phyloP scores from a whole-genome alignment of 2,329 filamentous ascomycete species.

The Rhinocladiella similis region DNA sequence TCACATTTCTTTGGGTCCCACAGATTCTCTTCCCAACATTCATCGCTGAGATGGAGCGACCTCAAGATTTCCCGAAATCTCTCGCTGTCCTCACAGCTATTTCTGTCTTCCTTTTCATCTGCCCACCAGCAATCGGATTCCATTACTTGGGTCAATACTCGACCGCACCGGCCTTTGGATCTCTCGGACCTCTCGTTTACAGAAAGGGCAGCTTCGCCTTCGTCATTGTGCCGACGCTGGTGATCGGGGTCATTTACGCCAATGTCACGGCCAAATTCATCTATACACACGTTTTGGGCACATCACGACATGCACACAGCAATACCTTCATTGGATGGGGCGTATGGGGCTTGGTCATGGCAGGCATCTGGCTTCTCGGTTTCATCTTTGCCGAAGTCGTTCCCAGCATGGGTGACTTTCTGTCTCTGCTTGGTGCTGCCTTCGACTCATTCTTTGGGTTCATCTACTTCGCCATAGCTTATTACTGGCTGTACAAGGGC shows the following conservation, averaged over 20 bases:
- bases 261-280: conserved; percentile 52
- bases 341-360: conserved; percentile 37
- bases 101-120: conserved; percentile 50
- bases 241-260: conserved; percentile 53
- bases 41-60: conserved; percentile 52
- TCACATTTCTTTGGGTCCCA: conserved; percentile 53
- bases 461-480: conserved; percentile 53
- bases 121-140: conserved; percentile 52
- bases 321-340: conserved; percentile 51
- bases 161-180: conserved; percentile 52
- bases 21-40: conserved; percentile 55
- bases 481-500: conserved; percentile 47
- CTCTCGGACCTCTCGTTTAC: conserved; percentile 44
- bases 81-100: conserved; percentile 48
- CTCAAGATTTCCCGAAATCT: conserved; percentile 53
- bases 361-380: conserved; percentile 27
- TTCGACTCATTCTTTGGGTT: conserved; percentile 55
- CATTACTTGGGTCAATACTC: conserved; percentile 51
- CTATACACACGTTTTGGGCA: conserved; percentile 46
- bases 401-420: conserved; percentile 52
- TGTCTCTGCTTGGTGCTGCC: conserved; percentile 49
- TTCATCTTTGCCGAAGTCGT: conserved; percentile 53
- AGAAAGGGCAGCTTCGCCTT: conserved; percentile 53
- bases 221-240: conserved; percentile 52
- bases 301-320: conserved; percentile 47